A percentile compares a stretch with the other conserved stretches of the same genome.
phyloP scores from a whole-genome alignment of 2,329 filamentous ascomycete species.

The Sporothrix humicola region DNA sequence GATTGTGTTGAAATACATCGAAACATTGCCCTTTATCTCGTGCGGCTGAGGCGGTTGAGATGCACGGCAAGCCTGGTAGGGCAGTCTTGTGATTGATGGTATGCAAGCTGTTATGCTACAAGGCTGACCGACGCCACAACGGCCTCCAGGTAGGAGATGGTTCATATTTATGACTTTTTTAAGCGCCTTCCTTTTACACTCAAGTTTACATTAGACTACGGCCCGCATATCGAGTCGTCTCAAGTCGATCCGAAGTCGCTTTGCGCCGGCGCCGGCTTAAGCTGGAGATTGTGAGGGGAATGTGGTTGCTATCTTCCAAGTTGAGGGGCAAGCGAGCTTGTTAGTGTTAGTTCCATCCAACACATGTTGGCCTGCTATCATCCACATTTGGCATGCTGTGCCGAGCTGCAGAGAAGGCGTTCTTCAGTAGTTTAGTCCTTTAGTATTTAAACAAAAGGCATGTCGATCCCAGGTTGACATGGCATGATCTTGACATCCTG shows the following conservation, averaged over 20 bases:
- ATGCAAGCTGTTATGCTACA: background rate
- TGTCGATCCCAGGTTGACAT: background rate
- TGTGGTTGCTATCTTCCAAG: background rate
- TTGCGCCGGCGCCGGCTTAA: conserved; percentile 19
- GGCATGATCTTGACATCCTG: background rate
- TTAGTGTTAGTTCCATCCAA: background rate
- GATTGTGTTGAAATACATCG: background rate
- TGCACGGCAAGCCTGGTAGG: background rate
- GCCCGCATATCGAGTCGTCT: background rate
- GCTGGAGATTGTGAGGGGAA: background rate
- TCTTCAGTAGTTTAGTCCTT: background rate
- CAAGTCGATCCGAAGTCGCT: background rate
- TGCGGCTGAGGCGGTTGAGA: conserved; percentile 1
- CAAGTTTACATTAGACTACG: too few relatives aligned
- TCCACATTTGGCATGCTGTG: background rate
- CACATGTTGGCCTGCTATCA: background rate
- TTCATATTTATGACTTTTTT: too few relatives aligned
- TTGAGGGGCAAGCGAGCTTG: conserved; percentile 3
- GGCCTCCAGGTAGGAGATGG: too few relatives aligned
- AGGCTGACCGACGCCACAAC: conserved; percentile 1
- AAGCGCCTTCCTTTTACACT: too few relatives aligned
- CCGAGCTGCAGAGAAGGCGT: background rate
- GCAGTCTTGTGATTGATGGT: background rate
- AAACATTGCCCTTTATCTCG: background rate
- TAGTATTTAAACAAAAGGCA: background rate